phyloP scores from a whole-genome alignment of 2,329 filamentous ascomycete genomes.

The Penicillium brevicompactum region DNA sequence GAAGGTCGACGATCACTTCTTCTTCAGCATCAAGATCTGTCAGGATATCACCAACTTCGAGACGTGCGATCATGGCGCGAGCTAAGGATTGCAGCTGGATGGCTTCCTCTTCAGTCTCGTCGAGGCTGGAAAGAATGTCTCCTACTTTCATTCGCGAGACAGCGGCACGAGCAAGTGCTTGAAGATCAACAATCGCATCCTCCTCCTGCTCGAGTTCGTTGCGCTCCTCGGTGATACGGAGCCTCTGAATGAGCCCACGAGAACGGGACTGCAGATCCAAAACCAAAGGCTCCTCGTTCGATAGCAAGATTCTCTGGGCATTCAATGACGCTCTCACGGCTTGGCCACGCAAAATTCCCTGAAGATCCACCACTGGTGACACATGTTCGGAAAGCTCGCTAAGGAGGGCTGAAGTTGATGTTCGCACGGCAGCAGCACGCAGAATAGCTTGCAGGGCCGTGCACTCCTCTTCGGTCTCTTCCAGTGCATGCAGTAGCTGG shows the following conservation, averaged over 20 bases:
- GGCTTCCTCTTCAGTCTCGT: conserved; percentile 68
- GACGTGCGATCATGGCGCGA: conserved; percentile 77
- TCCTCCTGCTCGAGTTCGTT: conserved; percentile 35
- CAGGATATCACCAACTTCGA: conserved; percentile 72
- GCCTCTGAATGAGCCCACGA: conserved; percentile 45
- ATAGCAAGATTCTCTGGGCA: conserved; percentile 42
- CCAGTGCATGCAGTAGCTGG: conserved; percentile 44
- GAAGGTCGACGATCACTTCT: conserved; percentile 71
- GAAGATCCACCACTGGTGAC: conserved; percentile 32
- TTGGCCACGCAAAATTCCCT: conserved; percentile 37
- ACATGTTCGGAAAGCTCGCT: conserved; percentile 32
- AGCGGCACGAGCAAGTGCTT: conserved; percentile 45
- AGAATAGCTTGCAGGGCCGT: conserved; percentile 48
- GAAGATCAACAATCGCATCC: conserved; percentile 36
- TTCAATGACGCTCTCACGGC: conserved; percentile 35
- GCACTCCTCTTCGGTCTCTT: conserved; percentile 44
- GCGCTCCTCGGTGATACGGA: conserved; percentile 32
- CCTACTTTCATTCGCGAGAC: conserved; percentile 44
- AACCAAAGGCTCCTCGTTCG: conserved; percentile 46
- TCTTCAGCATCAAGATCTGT: conserved; percentile 81
- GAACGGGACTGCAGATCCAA: conserved; percentile 55
- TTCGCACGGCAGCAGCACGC: conserved; percentile 41
- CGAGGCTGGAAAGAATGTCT: conserved; percentile 67
- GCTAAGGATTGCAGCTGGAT: conserved; percentile 72
- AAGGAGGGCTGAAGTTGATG: conserved; percentile 28